Evolutionary conservation across 768 basidiomycete genomes (phyloP), one percentile per base, ranked within the genome.

Genomic region (Xerocomellus dryophilus): DNA sequence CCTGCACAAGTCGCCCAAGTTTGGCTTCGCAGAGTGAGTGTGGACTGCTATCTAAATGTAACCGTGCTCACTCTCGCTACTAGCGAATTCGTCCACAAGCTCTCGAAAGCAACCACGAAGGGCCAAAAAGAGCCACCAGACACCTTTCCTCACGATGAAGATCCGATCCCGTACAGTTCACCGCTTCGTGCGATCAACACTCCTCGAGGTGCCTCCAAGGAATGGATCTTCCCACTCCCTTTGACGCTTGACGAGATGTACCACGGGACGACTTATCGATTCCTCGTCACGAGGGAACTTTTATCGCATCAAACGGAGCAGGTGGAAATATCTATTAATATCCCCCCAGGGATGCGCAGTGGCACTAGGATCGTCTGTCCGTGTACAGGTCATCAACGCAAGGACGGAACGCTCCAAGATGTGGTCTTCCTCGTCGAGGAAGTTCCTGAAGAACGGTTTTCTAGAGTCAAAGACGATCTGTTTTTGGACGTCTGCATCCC

Each of bases 171-270:
- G 2, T 76, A 70, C 50, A 68, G 66, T 7, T 71, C 76, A 32
- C 77, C 77, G 12, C 68, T 80, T 17, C 68, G 52, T 61, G 65
- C 56, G 66, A 78, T 56, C 66, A 78, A 60, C 70, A 76, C 54
- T 58, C 76, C 55, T 47, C 61, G 69, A 39, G 76, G 76, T 25
- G 58, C 65, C 39, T 74, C 77, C 29, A 78, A 78, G 56, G 85
- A 86, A 64, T 88, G 86, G 84, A 72, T 79, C n/a, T 87, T 85
- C 69, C 79, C 83, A 0, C 77, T 88, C 6, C 72, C 75, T 17
- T 68, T 86, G 50, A 76, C 80, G 2, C 76, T 88, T 18, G 82
- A 86, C 53, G 84, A 87, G 57, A 73, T 88, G 34, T 82, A 78
- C 64, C 67, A 66, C 21, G 85, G 86, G 29, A 77, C 78, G 43